Percentiles rank a stretch among this genome's conserved stretches.
Evolutionary conservation across 495 filamentous ascomycete species (phyloP).

Genomic region (Poronia punctata): DNA sequence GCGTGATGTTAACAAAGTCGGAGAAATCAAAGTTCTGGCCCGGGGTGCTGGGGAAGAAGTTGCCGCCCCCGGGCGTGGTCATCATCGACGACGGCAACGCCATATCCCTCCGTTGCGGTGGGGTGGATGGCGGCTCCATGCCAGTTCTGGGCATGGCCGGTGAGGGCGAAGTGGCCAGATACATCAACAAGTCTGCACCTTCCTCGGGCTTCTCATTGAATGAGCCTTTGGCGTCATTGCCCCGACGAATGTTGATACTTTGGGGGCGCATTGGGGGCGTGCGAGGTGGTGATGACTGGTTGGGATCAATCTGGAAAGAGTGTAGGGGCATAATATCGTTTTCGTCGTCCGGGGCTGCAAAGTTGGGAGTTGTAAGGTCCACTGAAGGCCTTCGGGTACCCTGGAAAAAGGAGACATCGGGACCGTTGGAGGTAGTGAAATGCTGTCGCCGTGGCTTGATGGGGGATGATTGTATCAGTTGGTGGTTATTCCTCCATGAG

Average conservation of each 20-base stretch:
- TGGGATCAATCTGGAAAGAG: conserved; percentile 52
- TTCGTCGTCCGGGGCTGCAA: conserved; percentile 64
- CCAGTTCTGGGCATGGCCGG: conserved; percentile 50
- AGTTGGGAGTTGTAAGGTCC: conserved; percentile 56
- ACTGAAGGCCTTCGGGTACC: conserved; percentile 52
- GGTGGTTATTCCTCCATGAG: conserved; percentile 67
- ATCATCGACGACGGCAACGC: conserved; percentile 80
- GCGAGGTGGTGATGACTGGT: conserved; percentile 69
- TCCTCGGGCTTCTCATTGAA: conserved; percentile 50
- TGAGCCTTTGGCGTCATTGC: conserved; percentile 26
- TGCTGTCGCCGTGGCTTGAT: conserved; percentile 59
- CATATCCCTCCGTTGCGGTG: conserved; percentile 66
- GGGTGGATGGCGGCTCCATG: conserved; percentile 77
- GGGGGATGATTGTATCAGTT: conserved; percentile 77
- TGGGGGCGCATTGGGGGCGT: conserved; percentile 68
- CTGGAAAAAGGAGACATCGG: conserved; percentile 64
- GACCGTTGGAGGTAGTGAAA: conserved; percentile 54
- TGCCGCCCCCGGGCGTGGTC: conserved; percentile 70
- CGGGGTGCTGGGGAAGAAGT: conserved; percentile 55
- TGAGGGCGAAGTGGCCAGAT: conserved; percentile 87
- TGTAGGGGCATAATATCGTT: conserved; percentile 70
- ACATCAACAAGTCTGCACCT: conserved; percentile 85
- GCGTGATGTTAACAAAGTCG: conserved; percentile 95
- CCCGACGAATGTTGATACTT: conserved; percentile 30
- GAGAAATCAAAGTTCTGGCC: conserved; percentile 80